These are phyloP conservation scores for Coniochaeta pulveracea DNA, from an alignment of 2,329 filamentous ascomycete species.

Conservation along the genomic window DNA sequence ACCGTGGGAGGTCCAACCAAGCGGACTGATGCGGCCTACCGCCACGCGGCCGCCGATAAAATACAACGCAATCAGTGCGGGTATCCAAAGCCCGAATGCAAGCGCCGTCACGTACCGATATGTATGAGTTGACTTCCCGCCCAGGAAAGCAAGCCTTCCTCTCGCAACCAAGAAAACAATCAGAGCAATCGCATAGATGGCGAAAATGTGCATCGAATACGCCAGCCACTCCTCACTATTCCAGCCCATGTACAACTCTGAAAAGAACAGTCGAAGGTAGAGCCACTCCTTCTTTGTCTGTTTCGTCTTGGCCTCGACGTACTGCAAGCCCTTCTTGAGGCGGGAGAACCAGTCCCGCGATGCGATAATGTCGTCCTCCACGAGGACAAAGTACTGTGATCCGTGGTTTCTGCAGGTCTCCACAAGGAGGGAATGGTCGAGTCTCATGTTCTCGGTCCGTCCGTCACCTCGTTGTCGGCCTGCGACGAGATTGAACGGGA, in stretches of 20 bases:
- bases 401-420: constrained; percentile 18
- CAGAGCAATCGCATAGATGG: constrained; percentile 15
- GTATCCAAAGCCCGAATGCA: constrained; percentile 19
- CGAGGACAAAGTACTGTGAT: constrained; percentile 21
- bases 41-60: constrained; percentile 19
- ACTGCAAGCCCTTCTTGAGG: constrained; percentile 15
- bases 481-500: constrained; percentile 13
- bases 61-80: constrained; percentile 18
- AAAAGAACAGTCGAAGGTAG: constrained; percentile 26
- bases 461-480: constrained; percentile 12
- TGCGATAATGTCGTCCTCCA: constrained; percentile 25
- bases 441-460: constrained; percentile 20
- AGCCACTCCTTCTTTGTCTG: constrained; percentile 17
- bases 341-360: constrained; percentile 21
- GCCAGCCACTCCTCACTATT: constrained; percentile 21
- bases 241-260: constrained; percentile 25
- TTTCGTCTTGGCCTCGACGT: constrained; percentile 15
- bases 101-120: constrained; percentile 13
- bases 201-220: constrained; percentile 16
- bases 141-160: constrained; percentile 2
- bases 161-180: constrained; percentile 9
- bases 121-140: not conserved
- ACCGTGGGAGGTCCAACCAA: constrained; percentile 9
- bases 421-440: constrained; percentile 21
- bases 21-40: constrained; percentile 13